phyloP scores from a whole-genome alignment of 2,329 filamentous ascomycete species.

The Fusarium pseudonygamai region DNA sequence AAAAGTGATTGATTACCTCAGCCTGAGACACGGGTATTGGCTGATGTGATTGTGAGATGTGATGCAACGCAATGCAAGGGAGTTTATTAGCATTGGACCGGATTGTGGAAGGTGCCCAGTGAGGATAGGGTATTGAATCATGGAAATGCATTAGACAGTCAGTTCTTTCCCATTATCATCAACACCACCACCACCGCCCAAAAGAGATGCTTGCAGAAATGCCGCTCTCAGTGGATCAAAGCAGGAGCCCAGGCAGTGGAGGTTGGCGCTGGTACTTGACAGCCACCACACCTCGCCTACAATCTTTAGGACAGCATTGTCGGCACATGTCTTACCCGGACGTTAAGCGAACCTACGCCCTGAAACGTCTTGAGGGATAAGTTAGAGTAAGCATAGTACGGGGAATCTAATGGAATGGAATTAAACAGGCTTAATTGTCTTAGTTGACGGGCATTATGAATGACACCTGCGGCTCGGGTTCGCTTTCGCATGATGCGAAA shows the following conservation, averaged over 20 bases:
- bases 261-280: background rate
- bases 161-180: slow-evolving; percentile 32
- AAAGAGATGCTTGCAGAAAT: slow-evolving; percentile 33
- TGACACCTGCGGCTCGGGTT: background rate
- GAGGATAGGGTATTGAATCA: slow-evolving; percentile 11
- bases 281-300: slow-evolving; percentile 9
- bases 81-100: background rate
- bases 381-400: slow-evolving; percentile 7
- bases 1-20: background rate
- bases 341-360: slow-evolving; percentile 30
- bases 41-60: background rate
- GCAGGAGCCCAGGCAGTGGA: background rate
- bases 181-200: slow-evolving; percentile 9
- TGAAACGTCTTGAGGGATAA: slow-evolving; percentile 18
- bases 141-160: slow-evolving; percentile 29
- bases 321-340: slow-evolving; percentile 18
- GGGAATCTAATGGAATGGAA: background rate
- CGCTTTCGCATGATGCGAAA: slow-evolving; percentile 5
- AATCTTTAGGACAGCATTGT: slow-evolving; percentile 10
- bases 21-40: background rate
- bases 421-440: background rate
- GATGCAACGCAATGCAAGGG: background rate
- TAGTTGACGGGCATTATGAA: background rate
- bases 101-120: slow-evolving; percentile 1
- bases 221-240: slow-evolving; percentile 14